Evolutionary conservation across 2,329 filamentous ascomycete species (phyloP), one percentile per base, ranked within the genome.

Genomic region (Stromatinia cepivora): DNA sequence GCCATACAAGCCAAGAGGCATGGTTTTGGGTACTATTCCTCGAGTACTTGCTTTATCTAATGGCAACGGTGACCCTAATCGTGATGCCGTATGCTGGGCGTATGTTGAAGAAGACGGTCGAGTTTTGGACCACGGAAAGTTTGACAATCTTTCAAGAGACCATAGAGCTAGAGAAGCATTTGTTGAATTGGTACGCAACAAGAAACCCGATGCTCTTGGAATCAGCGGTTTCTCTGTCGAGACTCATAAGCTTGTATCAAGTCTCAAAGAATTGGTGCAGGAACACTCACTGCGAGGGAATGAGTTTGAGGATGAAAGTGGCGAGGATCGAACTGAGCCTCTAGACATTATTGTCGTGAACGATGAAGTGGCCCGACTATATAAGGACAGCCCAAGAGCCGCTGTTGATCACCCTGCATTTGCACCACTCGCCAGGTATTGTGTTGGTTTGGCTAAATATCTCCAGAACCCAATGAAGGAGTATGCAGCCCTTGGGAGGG

Each of bases 391-490:
- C 78, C 87, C 90, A 20, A 88, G 94, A 54, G 94, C 92, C 15
- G 84, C 87, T 62, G 82, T 86, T 15, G 94, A 98, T 72, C 92
- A 97, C 77, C 93, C 95, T 8, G 90, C 89, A 17, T 84, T 97
- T 42, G 87, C 88, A 66, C 88, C 92, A 9, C 84, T 97, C 65
- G 92, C 91, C 0, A 88, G 93, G 75, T 99, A 99, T 81, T 97
- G 94, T 78, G 89, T 97, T 73, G 94, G 90, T 39, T 82, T 99
- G 52, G 94, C 92, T 28, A 90, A 91, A 71, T 99, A 98, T 79
- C 85, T 99, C 80, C 95, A 99, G 80, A 96, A 94, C 76, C 95
- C 95, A 0, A 87, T 99, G 82, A 95, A 97, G 81, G 94, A 99
- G 79, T 99, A 99, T 79, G 95, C 94, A 15, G 92, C 93, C 1